Conservation (phyloP, 2,329 filamentous ascomycete species). For the Neopestalotiopsis clavispora region DNA sequence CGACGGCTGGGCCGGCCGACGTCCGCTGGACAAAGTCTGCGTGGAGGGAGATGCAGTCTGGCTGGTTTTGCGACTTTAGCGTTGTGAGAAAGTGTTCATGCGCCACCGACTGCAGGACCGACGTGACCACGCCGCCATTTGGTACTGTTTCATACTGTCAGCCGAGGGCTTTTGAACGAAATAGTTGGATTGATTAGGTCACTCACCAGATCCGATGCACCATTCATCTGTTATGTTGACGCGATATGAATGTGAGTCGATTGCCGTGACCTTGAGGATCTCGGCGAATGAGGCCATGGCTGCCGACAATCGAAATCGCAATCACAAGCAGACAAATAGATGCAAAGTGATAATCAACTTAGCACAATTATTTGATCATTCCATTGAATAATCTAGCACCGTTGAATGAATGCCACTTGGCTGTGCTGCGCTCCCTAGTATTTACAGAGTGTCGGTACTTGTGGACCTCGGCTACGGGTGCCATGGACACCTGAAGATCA, state of each 20-base stretch:
- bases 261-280: constrained; percentile 7
- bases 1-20: constrained; percentile 29
- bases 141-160: constrained; percentile 54
- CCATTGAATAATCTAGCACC: background rate
- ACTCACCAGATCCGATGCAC: constrained; percentile 18
- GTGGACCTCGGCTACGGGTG: background rate
- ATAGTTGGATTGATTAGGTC: background rate
- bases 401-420: background rate
- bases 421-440: background rate
- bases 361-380: background rate
- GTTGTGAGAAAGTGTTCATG: constrained; percentile 35
- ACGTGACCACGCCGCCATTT: constrained; percentile 73
- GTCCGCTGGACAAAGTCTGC: constrained; percentile 39
- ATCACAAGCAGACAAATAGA: background rate
- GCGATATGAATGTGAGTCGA: constrained; percentile 19
- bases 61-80: constrained; percentile 34
- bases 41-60: constrained; percentile 35
- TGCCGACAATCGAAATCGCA: background rate
- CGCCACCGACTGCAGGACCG: constrained; percentile 61
- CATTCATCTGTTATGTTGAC: constrained; percentile 15
- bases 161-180: background rate
- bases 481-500: background rate
- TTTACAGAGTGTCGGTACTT: background rate
- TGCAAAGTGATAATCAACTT: background rate
- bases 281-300: constrained; percentile 13